phyloP scores from a whole-genome alignment of 306 rosid species.

The Rubus parviflorus region DNA sequence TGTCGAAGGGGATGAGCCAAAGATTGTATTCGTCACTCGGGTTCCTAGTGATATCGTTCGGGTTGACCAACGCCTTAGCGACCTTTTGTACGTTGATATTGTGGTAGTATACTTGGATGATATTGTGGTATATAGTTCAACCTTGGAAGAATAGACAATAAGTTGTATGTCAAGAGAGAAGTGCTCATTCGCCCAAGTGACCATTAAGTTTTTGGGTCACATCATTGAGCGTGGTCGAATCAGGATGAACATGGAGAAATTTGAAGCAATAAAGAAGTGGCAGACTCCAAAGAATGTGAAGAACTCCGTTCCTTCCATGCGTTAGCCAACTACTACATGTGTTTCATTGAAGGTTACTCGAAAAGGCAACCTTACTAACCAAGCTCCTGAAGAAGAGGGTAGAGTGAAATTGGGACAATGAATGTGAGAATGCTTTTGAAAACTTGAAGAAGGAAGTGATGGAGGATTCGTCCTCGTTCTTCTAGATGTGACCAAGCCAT shows the following conservation, averaged over 20 bases:
- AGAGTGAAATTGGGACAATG: neutral
- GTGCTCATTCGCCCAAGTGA: too few relatives aligned
- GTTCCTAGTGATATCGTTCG: neutral
- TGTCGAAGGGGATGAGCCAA: neutral
- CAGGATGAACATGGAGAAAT: neutral
- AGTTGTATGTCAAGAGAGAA: too few relatives aligned
- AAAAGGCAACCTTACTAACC: neutral
- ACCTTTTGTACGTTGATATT: neutral
- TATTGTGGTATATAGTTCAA: neutral
- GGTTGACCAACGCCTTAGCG: neutral
- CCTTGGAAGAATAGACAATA: neutral
- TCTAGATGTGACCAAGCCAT: too few relatives aligned
- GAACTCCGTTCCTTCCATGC: too few relatives aligned
- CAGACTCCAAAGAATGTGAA: too few relatives aligned
- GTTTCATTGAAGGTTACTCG: too few relatives aligned
- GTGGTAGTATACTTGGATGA: neutral
- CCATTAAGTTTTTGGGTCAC: neutral
- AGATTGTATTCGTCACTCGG: neutral
- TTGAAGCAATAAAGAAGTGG: too few relatives aligned
- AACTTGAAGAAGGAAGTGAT: too few relatives aligned
- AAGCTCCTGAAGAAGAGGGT: neutral
- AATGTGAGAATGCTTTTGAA: neutral
- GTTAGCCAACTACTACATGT: too few relatives aligned
- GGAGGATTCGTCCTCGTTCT: too few relatives aligned
- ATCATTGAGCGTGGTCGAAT: neutral